Evolutionary conservation across 2,329 filamentous ascomycete species (phyloP), one percentile per base, ranked within the genome.

Genomic region (Thielaviopsis populi): DNA sequence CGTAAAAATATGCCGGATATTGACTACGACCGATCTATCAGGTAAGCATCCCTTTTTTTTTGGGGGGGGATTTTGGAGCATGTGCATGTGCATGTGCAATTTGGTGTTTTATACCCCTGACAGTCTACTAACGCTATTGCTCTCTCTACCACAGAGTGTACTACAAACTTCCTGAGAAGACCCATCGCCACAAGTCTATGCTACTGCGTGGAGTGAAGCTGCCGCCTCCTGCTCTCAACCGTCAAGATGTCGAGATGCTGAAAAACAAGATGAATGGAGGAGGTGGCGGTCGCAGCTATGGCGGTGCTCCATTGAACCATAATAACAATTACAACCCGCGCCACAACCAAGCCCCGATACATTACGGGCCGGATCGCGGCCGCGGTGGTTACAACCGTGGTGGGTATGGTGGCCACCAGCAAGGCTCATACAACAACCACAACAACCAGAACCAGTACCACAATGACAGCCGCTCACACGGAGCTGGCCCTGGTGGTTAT

Each of bases 111-210:
- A n/a, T 33, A 50, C 48, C n/a, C 3, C 17, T 54, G 19, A 43
- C 54, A 46, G 17, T 8, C 11, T 58, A 65, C 74, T 77, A 71
- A 76, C 68, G 13, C 54, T 33, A 5, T 62, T 17, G 30, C 30
- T 37, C 10, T 37, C 1, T 6, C 33, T 37, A 37, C 17, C 48
- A 46, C 68, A 95, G 88, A 71, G 91, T 97, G 11, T 78, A 88
- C 70, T 99, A 95, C 72, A 84, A 90, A 54, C 87, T 96, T 75
- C 91, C 92, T 0, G 78, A 80, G 48, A 83, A 83, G 19, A 79
- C 78, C 10, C 82, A 89, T 69, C 77, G 83, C 3, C 94, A 99
- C 75, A 96, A 96, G 72, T 96, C 91, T 5, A 95, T 96, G 88
- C 81, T 99, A 15, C 80, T 99, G 42, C 86, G 90, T 2, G 94